Base-by-base conservation (phyloP, 306 rosid genomes). In the Vicia villosa region DNA sequence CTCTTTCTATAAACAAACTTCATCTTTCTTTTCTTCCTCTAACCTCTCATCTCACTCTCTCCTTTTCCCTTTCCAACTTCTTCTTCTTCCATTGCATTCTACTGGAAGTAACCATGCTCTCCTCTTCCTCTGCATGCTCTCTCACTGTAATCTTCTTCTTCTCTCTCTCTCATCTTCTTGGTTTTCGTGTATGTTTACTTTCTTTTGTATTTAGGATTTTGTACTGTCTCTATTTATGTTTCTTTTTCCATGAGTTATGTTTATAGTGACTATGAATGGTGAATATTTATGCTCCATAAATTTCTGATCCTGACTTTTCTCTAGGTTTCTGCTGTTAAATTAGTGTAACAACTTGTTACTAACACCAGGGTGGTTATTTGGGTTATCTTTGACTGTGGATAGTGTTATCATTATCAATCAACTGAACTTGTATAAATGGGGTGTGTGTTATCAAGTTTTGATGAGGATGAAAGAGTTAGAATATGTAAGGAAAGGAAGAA, bases 401-500 rank as follows among this genome's bases (percentile, higher is more conserved):
- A 52, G 75, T 70, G 73, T 47, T n/a, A 47, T 61, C 17, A n/a
- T n/a, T n/a, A n/a, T n/a, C n/a, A n/a, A n/a, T 24, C 28, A 24
- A 28, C 1, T 15, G 2, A 6, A 34, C 69, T 60, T 73, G 38
- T 80, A 42, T 58, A 69, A 54, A 94, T 94, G 99, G 99, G 99
- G 3, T 89, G 99, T 79, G 88, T 74, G 77, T 78, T 80, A 7
- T 94, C 99, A 28, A 87, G 79, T 72, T 59, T 87, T 58, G 85
- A 84, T 42, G 88, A 86, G 75, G 89, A 86, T 64, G 97, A 71
- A 85, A 86, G 83, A 66, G 73, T 91, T 78, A 81, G 80, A 61
- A 81, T 15, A 64, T 87, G 95, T 81, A 89, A 79, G 80, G 86
- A 91, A 82, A 90, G 97, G 69, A 94, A 86, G 89, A 91, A 41